Evolutionary conservation across 148 eudicot genomes (phyloP).

Genomic region (Chenopodium suecicum): DNA sequence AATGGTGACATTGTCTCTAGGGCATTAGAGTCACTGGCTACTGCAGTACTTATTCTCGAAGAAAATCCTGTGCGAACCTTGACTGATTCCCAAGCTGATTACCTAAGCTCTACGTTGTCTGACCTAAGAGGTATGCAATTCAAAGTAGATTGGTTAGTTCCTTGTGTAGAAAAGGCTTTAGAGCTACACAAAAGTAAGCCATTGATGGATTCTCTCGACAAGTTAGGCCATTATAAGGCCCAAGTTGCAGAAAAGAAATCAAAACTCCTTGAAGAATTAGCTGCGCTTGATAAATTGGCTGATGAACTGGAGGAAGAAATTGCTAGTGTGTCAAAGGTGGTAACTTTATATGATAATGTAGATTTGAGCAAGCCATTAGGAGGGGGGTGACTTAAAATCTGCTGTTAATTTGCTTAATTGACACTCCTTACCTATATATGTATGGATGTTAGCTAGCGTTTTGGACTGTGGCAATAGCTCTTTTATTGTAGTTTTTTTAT

Average conservation of each 20-base stretch:
- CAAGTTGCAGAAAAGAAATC: neutral
- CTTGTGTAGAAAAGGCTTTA: no score
- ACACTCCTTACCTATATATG: no score
- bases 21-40: conserved; percentile 1
- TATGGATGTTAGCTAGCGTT: no score
- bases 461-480: no score
- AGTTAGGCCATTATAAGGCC: conserved; percentile 8
- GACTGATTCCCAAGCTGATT: neutral
- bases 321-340: neutral
- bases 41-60: neutral
- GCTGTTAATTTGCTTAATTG: no score
- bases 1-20: neutral
- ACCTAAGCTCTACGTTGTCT: neutral
- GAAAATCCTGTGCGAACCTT: neutral
- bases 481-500: no score
- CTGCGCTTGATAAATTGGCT: neutral
- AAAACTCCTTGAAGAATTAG: neutral
- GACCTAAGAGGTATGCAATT: neutral
- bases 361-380: conserved; percentile 1
- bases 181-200: no score
- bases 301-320: conserved; percentile 4
- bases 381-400: neutral
- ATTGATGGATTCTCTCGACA: neutral
- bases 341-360: neutral
- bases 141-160: no score